Evolutionary conservation across 768 basidiomycete genomes (phyloP), one percentile per base, ranked within the genome.

Genomic region (Boletus huronensis): DNA sequence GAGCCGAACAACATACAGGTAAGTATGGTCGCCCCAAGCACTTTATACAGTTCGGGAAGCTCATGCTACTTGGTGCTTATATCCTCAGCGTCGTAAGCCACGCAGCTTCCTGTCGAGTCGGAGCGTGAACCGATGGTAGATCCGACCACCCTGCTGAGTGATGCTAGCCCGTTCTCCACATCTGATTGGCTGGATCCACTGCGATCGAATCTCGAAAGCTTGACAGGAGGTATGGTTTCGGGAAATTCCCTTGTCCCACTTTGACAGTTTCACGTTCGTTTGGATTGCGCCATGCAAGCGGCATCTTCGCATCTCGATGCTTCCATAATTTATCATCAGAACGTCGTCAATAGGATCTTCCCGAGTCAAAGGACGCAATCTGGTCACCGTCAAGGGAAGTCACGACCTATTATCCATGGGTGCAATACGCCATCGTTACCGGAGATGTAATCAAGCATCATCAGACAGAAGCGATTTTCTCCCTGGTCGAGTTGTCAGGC

Each of bases 191-290:
- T 49, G 40, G 32, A 47, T 40, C 29, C 21, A 49, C 29, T 29
- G 40, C n/a, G 11, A n/a, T n/a, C 35, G 7, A n/a, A 11, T n/a
- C 35, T 9, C 3, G 17, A 35, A 35, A 17, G 16, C 14, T 31
- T 41, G 38, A 45, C 48, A 51, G 48, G n/a, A 26, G 38, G 19
- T 48, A 36, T 40, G 34, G 9, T 48, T 44, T 50, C 23, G 42
- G 43, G 23, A 23, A 7, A n/a, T 36, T 29, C 38, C 52, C 8
- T 57, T 54, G 52, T 54, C 53, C 28, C 40, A 50, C 35, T 43
- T 49, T 61, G 58, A 57, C 55, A 45, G 38, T 25, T 61, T 49
- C 47, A 54, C 44, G 14, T 53, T 48, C 5, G 19, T 39, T 26
- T 29, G 19, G 39, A 53, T 61, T 36, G 43, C 47, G 23, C 46